Percentiles rank a stretch among this genome's conserved stretches.
Conservation (phyloP, 164 flowering plant genomes). For the Nymphaea thermarum region DNA sequence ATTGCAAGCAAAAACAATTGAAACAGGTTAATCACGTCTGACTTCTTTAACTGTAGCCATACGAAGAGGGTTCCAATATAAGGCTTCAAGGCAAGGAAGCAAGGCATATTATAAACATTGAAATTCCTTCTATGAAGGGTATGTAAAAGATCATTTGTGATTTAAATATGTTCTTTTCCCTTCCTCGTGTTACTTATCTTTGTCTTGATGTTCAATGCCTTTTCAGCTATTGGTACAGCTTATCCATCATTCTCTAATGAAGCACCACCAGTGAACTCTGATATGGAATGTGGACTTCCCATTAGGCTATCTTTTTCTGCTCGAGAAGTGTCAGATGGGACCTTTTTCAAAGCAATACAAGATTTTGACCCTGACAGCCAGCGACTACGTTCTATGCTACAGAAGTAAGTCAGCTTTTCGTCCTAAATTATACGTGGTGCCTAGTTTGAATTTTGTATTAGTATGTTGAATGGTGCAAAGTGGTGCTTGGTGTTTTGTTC, state of each 20-base stretch:
- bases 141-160: constrained; percentile 6
- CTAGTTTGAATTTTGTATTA: too few relatives aligned
- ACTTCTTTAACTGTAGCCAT: too few relatives aligned
- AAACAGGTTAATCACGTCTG: too few relatives aligned
- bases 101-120: constrained; percentile 60
- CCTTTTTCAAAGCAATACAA: constrained; percentile 84
- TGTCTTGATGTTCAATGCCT: constrained; percentile 1
- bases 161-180: too few relatives aligned
- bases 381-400: constrained; percentile 60
- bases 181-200: too few relatives aligned
- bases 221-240: constrained; percentile 37
- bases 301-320: constrained; percentile 89
- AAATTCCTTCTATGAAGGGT: constrained; percentile 70
- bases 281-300: constrained; percentile 79
- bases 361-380: constrained; percentile 94
- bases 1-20: too few relatives aligned
- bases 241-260: constrained; percentile 59
- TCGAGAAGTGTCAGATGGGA: constrained; percentile 87
- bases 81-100: too few relatives aligned
- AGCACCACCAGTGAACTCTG: constrained; percentile 33
- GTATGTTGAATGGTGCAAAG: too few relatives aligned
- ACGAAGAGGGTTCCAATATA: too few relatives aligned
- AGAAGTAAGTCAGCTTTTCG: constrained; percentile 36
- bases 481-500: too few relatives aligned
- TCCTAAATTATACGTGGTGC: too few relatives aligned